These are phyloP conservation scores for Dothideomycetes sp. DNA, from an alignment of 2,329 filamentous ascomycete genomes.

Conservation along the genomic window DNA sequence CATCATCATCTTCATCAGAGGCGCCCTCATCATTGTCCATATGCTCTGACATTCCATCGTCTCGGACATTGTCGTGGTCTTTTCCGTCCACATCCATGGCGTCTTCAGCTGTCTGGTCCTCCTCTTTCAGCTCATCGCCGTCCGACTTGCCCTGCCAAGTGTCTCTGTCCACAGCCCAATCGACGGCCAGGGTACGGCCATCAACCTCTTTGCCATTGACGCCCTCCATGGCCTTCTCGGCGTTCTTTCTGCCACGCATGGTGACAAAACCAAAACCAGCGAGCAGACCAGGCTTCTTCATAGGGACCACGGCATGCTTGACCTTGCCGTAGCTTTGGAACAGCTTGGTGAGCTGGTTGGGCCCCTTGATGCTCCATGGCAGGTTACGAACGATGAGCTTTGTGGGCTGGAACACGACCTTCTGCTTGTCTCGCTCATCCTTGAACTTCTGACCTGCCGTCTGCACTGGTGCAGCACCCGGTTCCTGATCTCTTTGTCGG, in stretches of 20 bases:
- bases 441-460: constrained; percentile 39
- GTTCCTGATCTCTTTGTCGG: constrained; percentile 53
- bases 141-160: constrained; percentile 48
- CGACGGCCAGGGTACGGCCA: constrained; percentile 78
- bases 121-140: constrained; percentile 32
- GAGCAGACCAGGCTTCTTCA: constrained; percentile 55
- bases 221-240: constrained; percentile 72
- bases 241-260: constrained; percentile 78
- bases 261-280: constrained; percentile 90
- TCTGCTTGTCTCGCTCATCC: constrained; percentile 53
- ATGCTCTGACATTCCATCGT: constrained; percentile 23
- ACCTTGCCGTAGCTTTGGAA: constrained; percentile 89
- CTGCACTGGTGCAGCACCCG: constrained; percentile 1
- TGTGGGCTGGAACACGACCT: constrained; percentile 58
- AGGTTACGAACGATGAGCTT: constrained; percentile 87
- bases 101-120: constrained; percentile 17
- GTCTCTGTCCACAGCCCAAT: constrained; percentile 91
- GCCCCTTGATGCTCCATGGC: constrained; percentile 87
- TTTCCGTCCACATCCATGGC: constrained; percentile 15
- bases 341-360: constrained; percentile 65
- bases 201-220: constrained; percentile 88
- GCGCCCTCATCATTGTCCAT: constrained; percentile 27
- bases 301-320: constrained; percentile 75
- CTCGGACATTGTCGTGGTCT: constrained; percentile 31
- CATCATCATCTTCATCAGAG: constrained; percentile 27